Base-by-base conservation (phyloP, 768 basidiomycete genomes). In the Podaxis mareebaensis region DNA sequence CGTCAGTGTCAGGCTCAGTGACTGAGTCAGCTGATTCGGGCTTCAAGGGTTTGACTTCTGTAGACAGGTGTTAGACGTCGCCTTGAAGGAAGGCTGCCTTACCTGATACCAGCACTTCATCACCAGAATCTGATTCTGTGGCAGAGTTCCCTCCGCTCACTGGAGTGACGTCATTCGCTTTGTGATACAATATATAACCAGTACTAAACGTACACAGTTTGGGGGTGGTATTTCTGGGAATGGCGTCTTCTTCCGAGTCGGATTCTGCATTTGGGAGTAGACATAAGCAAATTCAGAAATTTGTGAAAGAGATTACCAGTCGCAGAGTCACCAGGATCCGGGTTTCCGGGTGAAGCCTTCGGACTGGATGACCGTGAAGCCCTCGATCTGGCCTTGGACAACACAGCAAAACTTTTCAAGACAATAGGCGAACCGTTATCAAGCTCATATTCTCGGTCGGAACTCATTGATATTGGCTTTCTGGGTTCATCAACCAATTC, bases 1-100 rank as follows among this genome's bases (percentile, higher is more conserved):
- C 70, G 26, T 65, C 70, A 63, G 73, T 72, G 64, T 83, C 83
- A 17, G 79, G 75, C 66, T 85, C 83, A 11, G 84, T 83, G 56
- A 74, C 75, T 10, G 81, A 82, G 24, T 59, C 65, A 49, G 61
- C 59, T 28, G 33, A 65, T 57, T 60, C 48, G 52, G 57, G 26
- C 13, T 20, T 40, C 33, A 42, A 36, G n/a, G 46, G 24, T 28
- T 53, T 54, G 30, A 12, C 26, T 12, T 39, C 58, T 58, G 42
- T n/a, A 17, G 15, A 46, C 17, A 11, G 10, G 26, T 13, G 44
- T 58, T 44, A 42, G 22, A 53, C 20, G 13, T n/a, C 11, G 51
- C 12, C 15, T 24, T 15, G 57, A 44, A 20, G 39, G 7, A 40
- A 15, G 12, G 28, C 13, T 24, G 28, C 30, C 59, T 44, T 58